Evolutionary conservation across 2,329 filamentous ascomycete species (phyloP).

Genomic region (Lasiodiplodia sp.): DNA sequence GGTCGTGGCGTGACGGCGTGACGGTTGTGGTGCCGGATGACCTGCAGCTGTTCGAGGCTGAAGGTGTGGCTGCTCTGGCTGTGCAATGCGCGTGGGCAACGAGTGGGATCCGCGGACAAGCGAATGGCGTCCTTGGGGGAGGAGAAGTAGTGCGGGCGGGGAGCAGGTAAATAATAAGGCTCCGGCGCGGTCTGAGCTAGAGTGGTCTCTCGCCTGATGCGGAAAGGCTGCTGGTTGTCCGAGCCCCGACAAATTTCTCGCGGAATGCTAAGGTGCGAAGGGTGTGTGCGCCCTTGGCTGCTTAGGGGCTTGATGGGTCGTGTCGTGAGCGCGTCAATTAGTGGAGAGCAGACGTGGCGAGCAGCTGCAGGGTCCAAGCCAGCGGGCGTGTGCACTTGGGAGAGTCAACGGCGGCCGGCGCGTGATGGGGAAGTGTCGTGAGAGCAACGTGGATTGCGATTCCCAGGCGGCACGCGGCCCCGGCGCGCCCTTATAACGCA

Average conservation of each 20-base stretch:
- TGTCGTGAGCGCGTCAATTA: constrained; percentile 23
- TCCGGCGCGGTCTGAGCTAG: constrained; percentile 6
- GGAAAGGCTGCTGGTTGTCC: background rate
- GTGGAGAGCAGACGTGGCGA: background rate
- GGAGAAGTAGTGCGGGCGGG: constrained; percentile 42
- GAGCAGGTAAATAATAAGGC: constrained; percentile 25
- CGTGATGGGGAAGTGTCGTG: background rate
- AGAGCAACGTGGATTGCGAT: background rate
- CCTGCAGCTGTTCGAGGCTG: background rate
- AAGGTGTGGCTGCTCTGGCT: background rate
- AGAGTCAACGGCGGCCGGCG: background rate
- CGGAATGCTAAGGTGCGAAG: constrained; percentile 13
- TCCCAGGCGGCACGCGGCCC: background rate
- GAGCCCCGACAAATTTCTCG: constrained; percentile 17
- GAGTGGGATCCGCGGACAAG: constrained; percentile 1
- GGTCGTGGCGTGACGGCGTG: constrained; percentile 24
- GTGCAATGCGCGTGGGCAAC: background rate
- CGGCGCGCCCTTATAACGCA: constrained; percentile 6
- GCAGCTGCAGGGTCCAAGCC: constrained; percentile 22
- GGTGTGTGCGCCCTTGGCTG: constrained; percentile 4
- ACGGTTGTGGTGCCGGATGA: constrained; percentile 6
- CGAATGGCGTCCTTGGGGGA: constrained; percentile 32
- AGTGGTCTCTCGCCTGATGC: constrained; percentile 14
- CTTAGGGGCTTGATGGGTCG: background rate
- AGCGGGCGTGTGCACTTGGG: background rate